Conservation (phyloP, 1,284 basidiomycete species). For the Malassezia dermatis region DNA sequence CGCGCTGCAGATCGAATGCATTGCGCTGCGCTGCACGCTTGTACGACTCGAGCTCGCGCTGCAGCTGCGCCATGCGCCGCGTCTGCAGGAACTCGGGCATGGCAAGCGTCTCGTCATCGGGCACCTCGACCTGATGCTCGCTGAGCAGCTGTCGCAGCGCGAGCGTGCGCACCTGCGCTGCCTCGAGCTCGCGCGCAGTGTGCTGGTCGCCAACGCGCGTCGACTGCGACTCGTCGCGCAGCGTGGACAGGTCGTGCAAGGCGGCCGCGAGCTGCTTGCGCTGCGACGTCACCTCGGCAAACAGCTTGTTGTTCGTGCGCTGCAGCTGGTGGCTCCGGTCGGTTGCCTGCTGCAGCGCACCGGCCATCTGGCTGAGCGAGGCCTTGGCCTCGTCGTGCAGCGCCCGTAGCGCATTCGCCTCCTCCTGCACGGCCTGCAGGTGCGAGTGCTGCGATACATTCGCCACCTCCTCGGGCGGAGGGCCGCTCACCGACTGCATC, state of each 20-base stretch:
- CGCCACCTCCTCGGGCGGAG: slow-evolving; percentile 18
- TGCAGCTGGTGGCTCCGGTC: slow-evolving; percentile 59
- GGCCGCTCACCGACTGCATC: slow-evolving; percentile 23
- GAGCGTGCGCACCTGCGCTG: slow-evolving; percentile 64
- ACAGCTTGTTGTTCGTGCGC: slow-evolving; percentile 60
- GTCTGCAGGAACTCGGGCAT: slow-evolving; percentile 33
- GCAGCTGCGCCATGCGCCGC: slow-evolving; percentile 34
- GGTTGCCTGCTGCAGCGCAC: slow-evolving; percentile 60
- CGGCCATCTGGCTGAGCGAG: slow-evolving; percentile 47
- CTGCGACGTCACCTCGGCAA: slow-evolving; percentile 67
- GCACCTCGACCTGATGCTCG: slow-evolving; percentile 56
- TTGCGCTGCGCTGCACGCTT: slow-evolving; percentile 26
- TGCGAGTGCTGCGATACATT: slow-evolving; percentile 30
- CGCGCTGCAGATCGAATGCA: slow-evolving; percentile 38
- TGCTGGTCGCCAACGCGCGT: slow-evolving; percentile 2
- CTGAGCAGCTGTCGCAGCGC: slow-evolving; percentile 76
- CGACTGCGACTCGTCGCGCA: slow-evolving; percentile 50
- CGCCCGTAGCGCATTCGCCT: slow-evolving; percentile 35
- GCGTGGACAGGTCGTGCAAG: slow-evolving; percentile 61
- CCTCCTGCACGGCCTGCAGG: slow-evolving; percentile 34
- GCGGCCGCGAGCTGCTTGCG: slow-evolving; percentile 66
- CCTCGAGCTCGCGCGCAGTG: slow-evolving; percentile 56
- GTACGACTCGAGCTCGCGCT: slow-evolving; percentile 37
- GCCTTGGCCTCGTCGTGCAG: slow-evolving; percentile 35
- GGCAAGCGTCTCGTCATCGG: slow-evolving; percentile 40